These are phyloP conservation scores for Saccharomyces hybrid DNA, from an alignment of 1,139 yeast species.

Conservation along the genomic window DNA sequence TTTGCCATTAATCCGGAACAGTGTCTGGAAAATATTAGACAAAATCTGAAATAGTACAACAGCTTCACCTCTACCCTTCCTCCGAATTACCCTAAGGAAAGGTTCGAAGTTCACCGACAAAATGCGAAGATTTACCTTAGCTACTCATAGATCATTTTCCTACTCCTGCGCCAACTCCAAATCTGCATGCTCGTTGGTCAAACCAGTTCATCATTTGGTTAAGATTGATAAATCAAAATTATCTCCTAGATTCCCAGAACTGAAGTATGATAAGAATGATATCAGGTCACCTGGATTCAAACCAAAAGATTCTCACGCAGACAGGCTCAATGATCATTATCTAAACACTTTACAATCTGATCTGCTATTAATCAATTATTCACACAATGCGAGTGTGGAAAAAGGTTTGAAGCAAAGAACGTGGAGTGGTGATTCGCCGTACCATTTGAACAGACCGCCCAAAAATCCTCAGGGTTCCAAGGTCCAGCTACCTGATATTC, in stretches of 20 bases:
- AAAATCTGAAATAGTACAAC: not conserved
- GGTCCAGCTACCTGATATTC: slow-evolving; percentile 65
- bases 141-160: slow-evolving; percentile 33
- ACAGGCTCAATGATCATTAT: slow-evolving; percentile 76
- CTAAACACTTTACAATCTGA: slow-evolving; percentile 67
- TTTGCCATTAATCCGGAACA: not conserved
- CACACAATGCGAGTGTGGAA: slow-evolving; percentile 47
- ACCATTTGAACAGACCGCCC: slow-evolving; percentile 72
- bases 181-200: slow-evolving; percentile 70
- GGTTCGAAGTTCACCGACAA: not conserved
- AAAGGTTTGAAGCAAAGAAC: slow-evolving; percentile 67
- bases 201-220: slow-evolving; percentile 88
- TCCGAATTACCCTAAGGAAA: not conserved
- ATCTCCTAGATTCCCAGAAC: slow-evolving; percentile 60
- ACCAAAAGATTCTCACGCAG: slow-evolving; percentile 67
- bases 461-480: slow-evolving; percentile 58
- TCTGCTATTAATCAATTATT: slow-evolving; percentile 65
- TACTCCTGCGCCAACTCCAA: slow-evolving; percentile 38
- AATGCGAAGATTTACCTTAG: not conserved
- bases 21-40: not conserved
- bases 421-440: slow-evolving; percentile 89
- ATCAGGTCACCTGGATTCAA: slow-evolving; percentile 68
- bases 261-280: slow-evolving; percentile 61
- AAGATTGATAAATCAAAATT: slow-evolving; percentile 63
- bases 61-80: not conserved